Percentiles rank a stretch among this genome's conserved stretches.
These are phyloP conservation scores for Amesomyces nigricolor DNA, from an alignment of 2,329 filamentous ascomycete genomes.

Conservation along the genomic window DNA sequence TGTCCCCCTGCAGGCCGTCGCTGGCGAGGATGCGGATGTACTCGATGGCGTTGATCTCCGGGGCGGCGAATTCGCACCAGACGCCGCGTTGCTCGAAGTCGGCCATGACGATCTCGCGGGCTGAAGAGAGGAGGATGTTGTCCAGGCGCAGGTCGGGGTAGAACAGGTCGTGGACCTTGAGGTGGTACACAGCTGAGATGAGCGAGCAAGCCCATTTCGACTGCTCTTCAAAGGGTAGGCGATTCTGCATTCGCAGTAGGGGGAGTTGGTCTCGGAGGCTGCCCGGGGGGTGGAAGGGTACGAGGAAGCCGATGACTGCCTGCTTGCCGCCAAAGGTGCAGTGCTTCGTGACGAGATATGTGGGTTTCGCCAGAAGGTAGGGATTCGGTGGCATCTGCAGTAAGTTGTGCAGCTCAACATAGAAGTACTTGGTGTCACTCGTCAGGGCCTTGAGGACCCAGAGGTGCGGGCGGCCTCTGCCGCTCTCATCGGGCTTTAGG, in stretches of 20 bases:
- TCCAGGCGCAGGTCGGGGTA: conserved; percentile 57
- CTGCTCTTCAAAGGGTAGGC: conserved; percentile 40
- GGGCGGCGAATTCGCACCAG: conserved; percentile 57
- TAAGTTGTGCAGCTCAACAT: conserved; percentile 54
- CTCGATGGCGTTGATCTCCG: conserved; percentile 55
- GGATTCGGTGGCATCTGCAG: conserved; percentile 47
- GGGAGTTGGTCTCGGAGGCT: conserved; percentile 52
- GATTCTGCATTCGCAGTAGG: conserved; percentile 42
- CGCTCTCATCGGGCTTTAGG: conserved; percentile 23
- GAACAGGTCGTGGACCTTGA: conserved; percentile 43
- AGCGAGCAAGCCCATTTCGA: conserved; percentile 51
- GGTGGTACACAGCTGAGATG: conserved; percentile 45
- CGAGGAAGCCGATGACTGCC: conserved; percentile 52
- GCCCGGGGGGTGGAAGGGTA: conserved; percentile 49
- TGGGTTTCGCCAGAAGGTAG: conserved; percentile 47
- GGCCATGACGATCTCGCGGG: conserved; percentile 47
- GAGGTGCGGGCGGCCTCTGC: conserved; percentile 27
- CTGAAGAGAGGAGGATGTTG: conserved; percentile 49
- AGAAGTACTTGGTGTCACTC: conserved; percentile 54
- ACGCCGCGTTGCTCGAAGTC: conserved; percentile 60
- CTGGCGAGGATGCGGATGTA: conserved; percentile 50
- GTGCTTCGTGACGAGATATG: conserved; percentile 50
- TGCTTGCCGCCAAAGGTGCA: conserved; percentile 51
- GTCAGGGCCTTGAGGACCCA: conserved; percentile 56
- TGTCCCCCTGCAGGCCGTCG: conserved; percentile 38